Conservation (phyloP, 768 basidiomycete genomes). For the Paxillus involutus region DNA sequence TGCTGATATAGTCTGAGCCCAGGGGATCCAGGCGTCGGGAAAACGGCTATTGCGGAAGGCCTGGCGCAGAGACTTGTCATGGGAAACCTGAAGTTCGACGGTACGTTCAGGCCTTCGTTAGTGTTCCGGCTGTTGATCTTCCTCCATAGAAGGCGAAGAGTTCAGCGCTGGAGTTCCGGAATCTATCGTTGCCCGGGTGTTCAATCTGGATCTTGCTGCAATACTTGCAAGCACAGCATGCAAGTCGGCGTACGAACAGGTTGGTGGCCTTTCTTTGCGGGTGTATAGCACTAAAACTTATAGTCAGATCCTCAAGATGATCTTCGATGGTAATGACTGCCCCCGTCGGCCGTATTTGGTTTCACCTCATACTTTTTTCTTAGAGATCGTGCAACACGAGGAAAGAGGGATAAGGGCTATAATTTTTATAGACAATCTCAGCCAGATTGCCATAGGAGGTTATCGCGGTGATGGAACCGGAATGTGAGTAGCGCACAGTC, state of each 20-base stretch:
- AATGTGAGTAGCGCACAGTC: background rate
- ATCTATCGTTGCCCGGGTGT: slow-evolving; percentile 6
- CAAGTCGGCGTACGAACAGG: slow-evolving; percentile 9
- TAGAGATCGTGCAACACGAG: slow-evolving; percentile 7
- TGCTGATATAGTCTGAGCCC: background rate
- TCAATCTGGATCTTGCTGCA: slow-evolving; percentile 3
- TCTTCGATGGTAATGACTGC: no score
- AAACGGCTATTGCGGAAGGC: slow-evolving; percentile 5
- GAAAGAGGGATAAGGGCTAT: slow-evolving; percentile 6
- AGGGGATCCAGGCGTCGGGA: slow-evolving; percentile 7
- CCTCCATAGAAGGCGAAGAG: no score
- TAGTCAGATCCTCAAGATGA: background rate
- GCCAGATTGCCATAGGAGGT: slow-evolving; percentile 5
- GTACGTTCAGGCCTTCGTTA: no score
- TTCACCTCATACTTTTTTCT: background rate
- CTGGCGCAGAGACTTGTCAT: slow-evolving; percentile 1
- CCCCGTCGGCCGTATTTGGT: background rate
- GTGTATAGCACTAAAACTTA: background rate
- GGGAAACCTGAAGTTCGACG: background rate
- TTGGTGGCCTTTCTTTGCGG: background rate
- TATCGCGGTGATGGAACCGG: slow-evolving; percentile 7
- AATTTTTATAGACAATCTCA: slow-evolving; percentile 9
- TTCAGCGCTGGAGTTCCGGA: background rate
- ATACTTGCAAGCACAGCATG: slow-evolving; percentile 8
- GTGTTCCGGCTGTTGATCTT: no score